Conservation (phyloP, 1,139 yeast genomes). For the Barnettozyma hawaiiensis region DNA sequence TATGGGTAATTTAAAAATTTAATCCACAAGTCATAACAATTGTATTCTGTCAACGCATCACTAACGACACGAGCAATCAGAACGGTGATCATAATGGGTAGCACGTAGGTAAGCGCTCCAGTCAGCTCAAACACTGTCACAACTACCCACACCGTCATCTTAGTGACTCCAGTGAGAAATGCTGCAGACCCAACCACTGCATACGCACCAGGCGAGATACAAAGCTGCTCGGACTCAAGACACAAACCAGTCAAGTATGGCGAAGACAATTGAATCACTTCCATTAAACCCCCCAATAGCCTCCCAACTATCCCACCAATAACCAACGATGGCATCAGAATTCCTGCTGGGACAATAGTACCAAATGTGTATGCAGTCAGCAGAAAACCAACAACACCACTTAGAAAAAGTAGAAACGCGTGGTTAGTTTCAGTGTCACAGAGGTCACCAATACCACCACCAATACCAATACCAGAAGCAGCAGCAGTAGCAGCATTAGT, state of each 20-base stretch:
- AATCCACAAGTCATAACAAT: conserved; percentile 41
- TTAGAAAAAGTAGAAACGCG: conserved; percentile 34
- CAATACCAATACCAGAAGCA: too few species aligned
- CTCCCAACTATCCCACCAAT: conserved; percentile 71
- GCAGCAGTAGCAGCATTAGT: too few species aligned
- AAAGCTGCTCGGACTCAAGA: conserved; percentile 26
- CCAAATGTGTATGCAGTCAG: conserved; percentile 63
- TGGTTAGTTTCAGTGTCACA: conserved; percentile 29
- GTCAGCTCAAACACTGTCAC: conserved; percentile 85
- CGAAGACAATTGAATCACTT: conserved; percentile 39
- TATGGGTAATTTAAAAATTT: conserved; percentile 31
- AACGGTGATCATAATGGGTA: conserved; percentile 71
- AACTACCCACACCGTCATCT: conserved; percentile 78
- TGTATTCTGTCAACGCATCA: conserved; percentile 33
- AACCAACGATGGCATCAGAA: conserved; percentile 65
- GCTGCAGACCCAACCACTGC: conserved; percentile 91
- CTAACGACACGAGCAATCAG: conserved; percentile 43
- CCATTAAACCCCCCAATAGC: conserved; percentile 56
- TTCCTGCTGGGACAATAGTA: conserved; percentile 65
- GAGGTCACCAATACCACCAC: conserved; percentile 24
- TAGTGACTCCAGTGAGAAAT: conserved; percentile 80
- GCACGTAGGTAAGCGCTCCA: conserved; percentile 73
- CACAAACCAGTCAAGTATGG: conserved; percentile 29
- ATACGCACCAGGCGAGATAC: conserved; percentile 80
- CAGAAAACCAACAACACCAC: conserved; percentile 49